phyloP scores from a whole-genome alignment of 495 filamentous ascomycete genomes.

The Lepraria neglecta region DNA sequence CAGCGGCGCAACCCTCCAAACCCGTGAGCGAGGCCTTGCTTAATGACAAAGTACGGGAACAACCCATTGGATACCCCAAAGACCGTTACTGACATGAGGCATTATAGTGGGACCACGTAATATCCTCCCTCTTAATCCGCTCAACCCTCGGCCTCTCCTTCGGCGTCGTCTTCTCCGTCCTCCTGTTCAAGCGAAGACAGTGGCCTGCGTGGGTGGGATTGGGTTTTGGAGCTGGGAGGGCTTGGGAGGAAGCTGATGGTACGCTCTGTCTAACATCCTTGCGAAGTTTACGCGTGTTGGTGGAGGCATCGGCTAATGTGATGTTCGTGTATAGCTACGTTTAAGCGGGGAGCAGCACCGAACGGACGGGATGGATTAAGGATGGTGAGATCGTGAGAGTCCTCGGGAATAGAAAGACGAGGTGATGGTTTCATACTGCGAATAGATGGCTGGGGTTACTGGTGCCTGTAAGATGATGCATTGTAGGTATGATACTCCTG shows the following conservation, averaged over 20 bases:
- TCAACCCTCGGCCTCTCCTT: constrained; percentile 89
- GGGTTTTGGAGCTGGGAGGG: constrained; percentile 91
- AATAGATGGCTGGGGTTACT: neutral
- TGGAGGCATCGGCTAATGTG: constrained; percentile 6
- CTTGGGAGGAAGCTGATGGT: constrained; percentile 77
- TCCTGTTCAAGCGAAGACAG: constrained; percentile 93
- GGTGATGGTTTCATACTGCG: neutral
- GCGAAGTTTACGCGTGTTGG: neutral
- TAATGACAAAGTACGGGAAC: constrained; percentile 77
- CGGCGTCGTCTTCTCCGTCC: constrained; percentile 95
- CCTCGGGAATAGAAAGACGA: neutral
- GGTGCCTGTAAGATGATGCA: constrained; percentile 3
- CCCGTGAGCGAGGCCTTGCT: constrained; percentile 89
- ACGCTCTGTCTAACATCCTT: constrained; percentile 27
- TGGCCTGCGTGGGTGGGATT: constrained; percentile 91
- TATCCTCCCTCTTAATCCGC: constrained; percentile 93
- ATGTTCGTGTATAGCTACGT: constrained; percentile 20
- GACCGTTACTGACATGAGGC: neutral
- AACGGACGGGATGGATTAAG: constrained; percentile 26
- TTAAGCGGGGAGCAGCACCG: constrained; percentile 23
- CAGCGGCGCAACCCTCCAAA: constrained; percentile 49
- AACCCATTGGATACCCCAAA: neutral
- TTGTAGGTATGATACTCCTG: constrained; percentile 5
- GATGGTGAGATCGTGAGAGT: constrained; percentile 22
- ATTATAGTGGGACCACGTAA: constrained; percentile 88